Percentiles rank a stretch among this genome's conserved stretches.
Conservation (phyloP, 2,329 filamentous ascomycete genomes). For the Neopestalotiopsis clavispora region DNA sequence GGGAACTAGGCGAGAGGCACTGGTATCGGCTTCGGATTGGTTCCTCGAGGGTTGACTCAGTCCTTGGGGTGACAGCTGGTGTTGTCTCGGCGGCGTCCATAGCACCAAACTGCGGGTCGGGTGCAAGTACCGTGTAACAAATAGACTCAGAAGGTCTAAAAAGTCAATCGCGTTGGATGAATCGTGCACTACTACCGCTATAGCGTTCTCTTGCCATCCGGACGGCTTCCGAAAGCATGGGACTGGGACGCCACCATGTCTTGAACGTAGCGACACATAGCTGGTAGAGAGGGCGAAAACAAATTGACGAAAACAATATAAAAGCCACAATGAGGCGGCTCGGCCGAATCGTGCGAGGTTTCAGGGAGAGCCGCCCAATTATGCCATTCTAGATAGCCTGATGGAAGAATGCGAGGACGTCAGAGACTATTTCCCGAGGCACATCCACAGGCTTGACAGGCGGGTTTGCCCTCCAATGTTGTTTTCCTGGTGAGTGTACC, state of each 20-base stretch:
- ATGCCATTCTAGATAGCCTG: not conserved
- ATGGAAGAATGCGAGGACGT: not conserved
- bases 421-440: not conserved
- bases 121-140: not conserved
- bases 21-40: not conserved
- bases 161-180: not conserved
- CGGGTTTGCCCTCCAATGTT: not conserved
- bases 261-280: not conserved
- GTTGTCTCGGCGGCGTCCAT: not conserved
- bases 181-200: not conserved
- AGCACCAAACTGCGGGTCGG: too few relatives aligned
- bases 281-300: not conserved
- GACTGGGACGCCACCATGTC: not conserved
- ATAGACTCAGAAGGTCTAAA: not conserved
- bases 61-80: not conserved
- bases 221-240: not conserved
- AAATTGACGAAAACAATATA: not conserved
- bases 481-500: not conserved
- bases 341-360: not conserved
- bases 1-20: not conserved
- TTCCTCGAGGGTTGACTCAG: not conserved
- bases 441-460: too few relatives aligned
- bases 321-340: not conserved
- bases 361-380: not conserved
- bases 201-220: not conserved